These are phyloP conservation scores for Phytophthora sp. DNA, from an alignment of 352 stramenopile species.

Conservation along the genomic window DNA sequence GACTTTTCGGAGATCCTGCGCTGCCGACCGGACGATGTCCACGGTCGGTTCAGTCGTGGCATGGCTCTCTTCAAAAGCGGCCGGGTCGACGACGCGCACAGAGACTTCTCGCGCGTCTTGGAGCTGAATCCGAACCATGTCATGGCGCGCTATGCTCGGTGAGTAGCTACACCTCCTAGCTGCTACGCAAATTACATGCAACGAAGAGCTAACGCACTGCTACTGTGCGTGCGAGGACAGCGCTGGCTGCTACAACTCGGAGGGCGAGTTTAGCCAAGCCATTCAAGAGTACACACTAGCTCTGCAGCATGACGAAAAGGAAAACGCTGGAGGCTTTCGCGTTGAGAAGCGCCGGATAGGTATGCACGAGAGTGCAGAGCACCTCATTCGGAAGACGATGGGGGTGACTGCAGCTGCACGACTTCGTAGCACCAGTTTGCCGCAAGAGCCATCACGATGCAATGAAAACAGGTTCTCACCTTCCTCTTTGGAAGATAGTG, in stretches of 20 bases:
- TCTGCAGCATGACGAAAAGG: slow-evolving; percentile 67
- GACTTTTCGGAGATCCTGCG: slow-evolving; percentile 68
- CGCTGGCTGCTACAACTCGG: slow-evolving; percentile 73
- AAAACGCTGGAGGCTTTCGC: slow-evolving; percentile 37
- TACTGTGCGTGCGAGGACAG: slow-evolving; percentile 11
- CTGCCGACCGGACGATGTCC: slow-evolving; percentile 57
- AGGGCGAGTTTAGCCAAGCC: slow-evolving; percentile 70
- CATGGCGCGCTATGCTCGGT: slow-evolving; percentile 78
- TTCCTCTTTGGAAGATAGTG: neutral
- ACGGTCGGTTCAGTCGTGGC: slow-evolving; percentile 70
- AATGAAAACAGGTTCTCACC: neutral
- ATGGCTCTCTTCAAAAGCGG: slow-evolving; percentile 74
- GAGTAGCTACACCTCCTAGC: neutral
- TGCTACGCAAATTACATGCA: neutral
- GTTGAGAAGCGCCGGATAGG: slow-evolving; percentile 26
- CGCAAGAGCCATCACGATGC: neutral
- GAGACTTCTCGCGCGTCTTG: slow-evolving; percentile 67
- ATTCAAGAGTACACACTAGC: slow-evolving; percentile 83
- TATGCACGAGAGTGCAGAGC: slow-evolving; percentile 28
- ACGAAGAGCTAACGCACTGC: neutral
- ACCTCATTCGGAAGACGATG: slow-evolving; percentile 30
- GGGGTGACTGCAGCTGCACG: slow-evolving; percentile 5
- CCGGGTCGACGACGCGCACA: slow-evolving; percentile 57
- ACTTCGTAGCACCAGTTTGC: neutral
- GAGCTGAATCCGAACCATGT: slow-evolving; percentile 77